A percentile compares a stretch with the other conserved stretches of the same genome.
These are phyloP conservation scores for Fusarium sp. DNA, from an alignment of 2,329 filamentous ascomycete genomes.

Conservation along the genomic window DNA sequence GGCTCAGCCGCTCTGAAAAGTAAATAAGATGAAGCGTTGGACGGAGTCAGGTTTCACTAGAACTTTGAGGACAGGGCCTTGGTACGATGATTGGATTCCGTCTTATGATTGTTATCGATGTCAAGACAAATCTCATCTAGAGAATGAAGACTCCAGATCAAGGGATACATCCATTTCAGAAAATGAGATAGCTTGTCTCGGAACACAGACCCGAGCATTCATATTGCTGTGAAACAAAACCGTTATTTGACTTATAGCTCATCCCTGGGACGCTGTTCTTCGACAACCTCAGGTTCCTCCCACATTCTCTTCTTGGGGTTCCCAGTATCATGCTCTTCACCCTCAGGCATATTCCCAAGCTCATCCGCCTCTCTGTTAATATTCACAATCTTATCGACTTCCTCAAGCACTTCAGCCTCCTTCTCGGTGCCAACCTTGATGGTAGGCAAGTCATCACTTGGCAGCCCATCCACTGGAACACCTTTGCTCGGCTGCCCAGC, in stretches of 20 bases:
- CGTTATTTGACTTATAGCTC: constrained; percentile 51
- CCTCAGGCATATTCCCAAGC: constrained; percentile 42
- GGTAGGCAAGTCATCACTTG: constrained; percentile 63
- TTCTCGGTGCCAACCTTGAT: constrained; percentile 57
- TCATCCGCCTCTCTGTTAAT: constrained; percentile 55
- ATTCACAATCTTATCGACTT: constrained; percentile 68
- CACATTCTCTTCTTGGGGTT: constrained; percentile 52
- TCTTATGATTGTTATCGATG: not conserved
- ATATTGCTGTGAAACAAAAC: not conserved
- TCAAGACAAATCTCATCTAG: not conserved
- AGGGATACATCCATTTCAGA: not conserved
- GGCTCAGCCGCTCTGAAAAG: not conserved
- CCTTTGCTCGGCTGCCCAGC: constrained; percentile 47
- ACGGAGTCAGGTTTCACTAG: not conserved
- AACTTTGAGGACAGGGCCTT: no score
- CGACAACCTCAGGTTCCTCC: constrained; percentile 46
- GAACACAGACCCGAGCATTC: not conserved
- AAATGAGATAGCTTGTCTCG: not conserved
- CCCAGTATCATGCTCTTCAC: constrained; percentile 21
- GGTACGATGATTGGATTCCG: not conserved
- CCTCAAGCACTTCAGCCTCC: constrained; percentile 60
- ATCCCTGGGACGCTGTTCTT: constrained; percentile 54
- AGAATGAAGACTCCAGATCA: not conserved
- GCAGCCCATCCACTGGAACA: constrained; percentile 53
- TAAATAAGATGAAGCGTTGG: not conserved